Base-by-base conservation (phyloP, 495 filamentous ascomycete species). In the Hypomontagnella submonticulosa region DNA sequence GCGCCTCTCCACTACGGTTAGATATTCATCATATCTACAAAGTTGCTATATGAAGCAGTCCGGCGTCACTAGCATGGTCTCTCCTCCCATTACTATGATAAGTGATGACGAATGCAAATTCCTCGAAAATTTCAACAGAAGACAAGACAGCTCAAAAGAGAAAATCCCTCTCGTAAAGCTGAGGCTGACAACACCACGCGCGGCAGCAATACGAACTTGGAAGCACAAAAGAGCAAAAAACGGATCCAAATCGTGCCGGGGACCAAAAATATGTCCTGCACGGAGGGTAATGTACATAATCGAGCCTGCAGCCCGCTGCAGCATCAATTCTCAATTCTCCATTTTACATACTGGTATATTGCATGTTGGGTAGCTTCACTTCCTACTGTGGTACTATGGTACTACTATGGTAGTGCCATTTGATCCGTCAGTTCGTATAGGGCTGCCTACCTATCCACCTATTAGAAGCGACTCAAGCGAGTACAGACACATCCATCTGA, bases 131-230 rank as follows among this genome's bases (percentile, higher is more conserved):
- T 38, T 15, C 42, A 60, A 61, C 54, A 44, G 30, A 46, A 50
- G 47, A 44, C 37, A 46, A 50, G 47, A 57, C 19, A 58, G 30
- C 23, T 16, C 57, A 43, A 42, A 37, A 42, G 34, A 50, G 42
- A 43, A 67, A 68, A 64, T 63, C 60, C 66, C 60, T 69, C 66
- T 69, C 66, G 66, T 69, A 69, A 69, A 47, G 60, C 56, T 64
- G 36, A 60, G 49, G 60, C 55, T 69, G 66, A 69, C 60, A 69
- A 46, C 58, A 62, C 55, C 38, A 67, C 57, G 49, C 34, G 37
- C 37, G 51, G 46, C 38, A 42, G 41, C 11, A 64, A 69, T 69
- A 69, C 66, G 66, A 67, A 67, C 18, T 62, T 58, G 16, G 16
- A 44, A 48, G 51, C 56, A 69, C 48, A 63, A 61, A 47, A 44